These are phyloP conservation scores for Diatrype stigma DNA, from an alignment of 2,329 filamentous ascomycete species.

Conservation along the genomic window DNA sequence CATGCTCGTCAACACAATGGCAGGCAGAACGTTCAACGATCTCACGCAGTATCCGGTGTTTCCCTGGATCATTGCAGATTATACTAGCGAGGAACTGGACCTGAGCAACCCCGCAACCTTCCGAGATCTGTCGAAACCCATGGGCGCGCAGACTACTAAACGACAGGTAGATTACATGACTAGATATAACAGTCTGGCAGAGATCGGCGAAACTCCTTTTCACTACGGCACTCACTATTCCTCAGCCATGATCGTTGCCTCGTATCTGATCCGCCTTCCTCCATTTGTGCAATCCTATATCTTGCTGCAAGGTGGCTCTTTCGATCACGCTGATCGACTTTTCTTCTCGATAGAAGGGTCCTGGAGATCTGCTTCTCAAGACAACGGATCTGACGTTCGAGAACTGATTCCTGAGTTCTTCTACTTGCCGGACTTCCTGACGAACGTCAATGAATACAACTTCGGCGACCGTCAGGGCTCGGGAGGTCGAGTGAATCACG, in stretches of 20 bases:
- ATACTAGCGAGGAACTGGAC: slow-evolving; percentile 89
- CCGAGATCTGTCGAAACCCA: slow-evolving; percentile 88
- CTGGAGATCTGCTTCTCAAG: slow-evolving; percentile 84
- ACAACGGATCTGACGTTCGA: slow-evolving; percentile 90
- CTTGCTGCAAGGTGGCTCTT: slow-evolving; percentile 88
- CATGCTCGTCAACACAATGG: slow-evolving; percentile 98
- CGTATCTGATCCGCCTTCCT: slow-evolving; percentile 89
- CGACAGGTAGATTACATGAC: slow-evolving; percentile 78
- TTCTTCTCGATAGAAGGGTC: slow-evolving; percentile 91
- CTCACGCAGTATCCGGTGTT: slow-evolving; percentile 98
- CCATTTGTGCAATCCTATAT: slow-evolving; percentile 96
- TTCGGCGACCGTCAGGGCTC: slow-evolving; percentile 84
- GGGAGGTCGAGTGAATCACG: slow-evolving; percentile 75
- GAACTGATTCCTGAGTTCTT: slow-evolving; percentile 97
- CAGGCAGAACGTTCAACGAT: slow-evolving; percentile 95
- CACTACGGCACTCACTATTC: slow-evolving; percentile 99
- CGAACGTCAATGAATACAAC: slow-evolving; percentile 91
- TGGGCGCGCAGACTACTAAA: slow-evolving; percentile 80
- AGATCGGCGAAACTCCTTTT: slow-evolving; percentile 90
- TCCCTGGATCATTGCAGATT: slow-evolving; percentile 94
- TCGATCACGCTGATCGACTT: slow-evolving; percentile 91
- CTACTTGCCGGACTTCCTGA: slow-evolving; percentile 89
- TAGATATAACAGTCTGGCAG: slow-evolving; percentile 80
- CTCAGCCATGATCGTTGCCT: slow-evolving; percentile 97
- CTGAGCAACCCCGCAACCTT: slow-evolving; percentile 80